Percentiles rank a stretch among this genome's conserved stretches.
Evolutionary conservation across 2,329 filamentous ascomycete genomes (phyloP).

Genomic region (Colletotrichum chrysophilum): DNA sequence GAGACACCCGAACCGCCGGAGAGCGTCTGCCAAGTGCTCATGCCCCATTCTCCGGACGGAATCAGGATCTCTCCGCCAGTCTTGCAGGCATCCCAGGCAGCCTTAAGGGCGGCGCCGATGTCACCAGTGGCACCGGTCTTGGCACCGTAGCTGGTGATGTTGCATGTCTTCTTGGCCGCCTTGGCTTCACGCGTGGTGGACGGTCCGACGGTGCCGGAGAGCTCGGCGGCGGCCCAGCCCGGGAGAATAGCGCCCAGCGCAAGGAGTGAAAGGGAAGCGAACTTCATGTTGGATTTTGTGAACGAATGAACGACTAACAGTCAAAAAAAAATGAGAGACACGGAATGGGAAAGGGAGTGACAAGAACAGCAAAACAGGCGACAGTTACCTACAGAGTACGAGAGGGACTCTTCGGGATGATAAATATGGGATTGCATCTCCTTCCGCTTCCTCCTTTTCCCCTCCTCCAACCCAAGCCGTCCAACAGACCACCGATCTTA

Average conservation of each 20-base stretch:
- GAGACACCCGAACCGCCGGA: constrained; percentile 49
- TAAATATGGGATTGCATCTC: background rate
- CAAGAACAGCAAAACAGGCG: background rate
- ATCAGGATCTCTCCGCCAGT: constrained; percentile 53
- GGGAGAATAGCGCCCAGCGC: constrained; percentile 17
- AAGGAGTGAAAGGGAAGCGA: constrained; percentile 9
- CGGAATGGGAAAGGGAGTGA: background rate
- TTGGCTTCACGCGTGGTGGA: constrained; percentile 30
- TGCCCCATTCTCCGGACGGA: constrained; percentile 50
- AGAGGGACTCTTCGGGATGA: background rate
- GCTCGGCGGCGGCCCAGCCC: constrained; percentile 24
- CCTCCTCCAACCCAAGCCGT: background rate
- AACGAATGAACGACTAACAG: constrained; percentile 7
- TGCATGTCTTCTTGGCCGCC: constrained; percentile 42
- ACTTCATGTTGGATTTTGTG: background rate
- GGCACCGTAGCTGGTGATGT: constrained; percentile 54
- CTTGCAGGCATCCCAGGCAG: constrained; percentile 43
- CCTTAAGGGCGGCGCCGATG: constrained; percentile 30
- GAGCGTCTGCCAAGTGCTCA: constrained; percentile 51
- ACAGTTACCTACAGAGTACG: background rate
- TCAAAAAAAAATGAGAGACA: background rate
- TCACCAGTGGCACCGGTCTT: constrained; percentile 53
- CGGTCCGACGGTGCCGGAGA: constrained; percentile 29
- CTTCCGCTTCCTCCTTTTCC: background rate
- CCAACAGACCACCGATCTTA: background rate